Evolutionary conservation across 805 yeast species (phyloP), one percentile per base, ranked within the genome.

Genomic region (Wickerhamomyces pijperi): DNA sequence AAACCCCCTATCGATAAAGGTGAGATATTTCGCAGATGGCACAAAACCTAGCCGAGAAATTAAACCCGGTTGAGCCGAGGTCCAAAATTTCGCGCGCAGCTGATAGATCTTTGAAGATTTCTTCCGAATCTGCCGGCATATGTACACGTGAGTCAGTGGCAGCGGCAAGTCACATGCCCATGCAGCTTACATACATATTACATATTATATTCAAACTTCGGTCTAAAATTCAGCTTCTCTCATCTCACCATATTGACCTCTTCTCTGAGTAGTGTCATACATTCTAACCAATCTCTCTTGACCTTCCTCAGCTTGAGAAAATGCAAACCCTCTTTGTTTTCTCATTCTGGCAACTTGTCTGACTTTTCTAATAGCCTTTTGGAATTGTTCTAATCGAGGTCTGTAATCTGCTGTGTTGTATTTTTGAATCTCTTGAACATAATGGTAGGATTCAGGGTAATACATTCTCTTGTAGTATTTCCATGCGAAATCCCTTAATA

Each of bases 341-440:
- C 94, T 83, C 84, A 92, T 90, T 60, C 99, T 74, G 60, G 90
- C 95, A 31, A 92, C 97, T 61, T 94, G 99, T 61, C 99, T 80
- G 19, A 92, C 97, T 56, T 87, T 92, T 55, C 97, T 73, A 41
- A 92, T 92, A 5, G 97, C 97, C 58, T 82, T 87, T 60, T 92
- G 98, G 70, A 92, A 92, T 46, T 88, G 94, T 49, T 87, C 95
- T 73, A 88, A 77, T 50, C 96, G 76, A n/a, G 99, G 98, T 47
- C 95, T 73, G 59, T 83, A 83, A 56, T 90, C 96, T 44, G 83
- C 90, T 44, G 87, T 83, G 53, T 90, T 88, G 61, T 79, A 87
- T 63, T 92, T 92, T 61, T 92, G 99, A 57, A 92, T 84, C 59
- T 86, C 97, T 62, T 92, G 98, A 32, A 90, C 96, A 52, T 83